These are phyloP conservation scores for Venturia effusa DNA, from an alignment of 2,329 filamentous ascomycete species.

Conservation along the genomic window DNA sequence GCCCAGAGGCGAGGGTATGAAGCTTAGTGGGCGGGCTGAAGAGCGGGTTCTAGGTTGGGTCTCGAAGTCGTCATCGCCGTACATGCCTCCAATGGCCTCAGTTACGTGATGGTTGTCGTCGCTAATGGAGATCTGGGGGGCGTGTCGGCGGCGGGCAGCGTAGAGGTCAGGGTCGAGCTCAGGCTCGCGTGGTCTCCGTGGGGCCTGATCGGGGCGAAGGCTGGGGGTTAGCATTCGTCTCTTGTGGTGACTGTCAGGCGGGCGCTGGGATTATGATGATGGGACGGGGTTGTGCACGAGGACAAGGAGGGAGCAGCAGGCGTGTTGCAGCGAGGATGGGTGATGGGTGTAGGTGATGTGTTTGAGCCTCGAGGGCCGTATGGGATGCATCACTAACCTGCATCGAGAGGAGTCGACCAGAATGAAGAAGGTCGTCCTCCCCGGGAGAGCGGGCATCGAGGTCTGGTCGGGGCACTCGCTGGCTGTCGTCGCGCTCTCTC, in stretches of 20 bases:
- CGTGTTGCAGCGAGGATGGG: neutral
- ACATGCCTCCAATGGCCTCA: conserved; percentile 84
- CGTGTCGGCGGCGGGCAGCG: conserved; percentile 45
- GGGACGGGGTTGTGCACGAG: conserved; percentile 1
- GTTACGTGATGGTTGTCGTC: conserved; percentile 91
- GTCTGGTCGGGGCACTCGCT: neutral
- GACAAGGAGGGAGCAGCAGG: neutral
- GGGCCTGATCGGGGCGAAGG: conserved; percentile 20
- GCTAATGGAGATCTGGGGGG: conserved; percentile 58
- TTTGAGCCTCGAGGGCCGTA: neutral
- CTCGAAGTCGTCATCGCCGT: conserved; percentile 59
- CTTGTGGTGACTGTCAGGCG: neutral
- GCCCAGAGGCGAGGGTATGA: conserved; percentile 10
- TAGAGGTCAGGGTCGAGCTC: conserved; percentile 35
- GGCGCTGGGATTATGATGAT: neutral
- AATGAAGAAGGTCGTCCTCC: conserved; percentile 1
- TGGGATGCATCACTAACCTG: neutral
- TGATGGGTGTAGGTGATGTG: neutral
- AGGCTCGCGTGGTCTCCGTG: conserved; percentile 25
- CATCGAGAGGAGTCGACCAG: conserved; percentile 1
- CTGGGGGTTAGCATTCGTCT: conserved; percentile 6
- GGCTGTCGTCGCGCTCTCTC: neutral
- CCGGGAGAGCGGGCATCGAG: neutral
- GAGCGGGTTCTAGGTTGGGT: conserved; percentile 52
- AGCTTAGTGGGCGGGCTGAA: conserved; percentile 35